Evolutionary conservation across 257 asterid species (phyloP).

Genomic region (Gentiana straminea): DNA sequence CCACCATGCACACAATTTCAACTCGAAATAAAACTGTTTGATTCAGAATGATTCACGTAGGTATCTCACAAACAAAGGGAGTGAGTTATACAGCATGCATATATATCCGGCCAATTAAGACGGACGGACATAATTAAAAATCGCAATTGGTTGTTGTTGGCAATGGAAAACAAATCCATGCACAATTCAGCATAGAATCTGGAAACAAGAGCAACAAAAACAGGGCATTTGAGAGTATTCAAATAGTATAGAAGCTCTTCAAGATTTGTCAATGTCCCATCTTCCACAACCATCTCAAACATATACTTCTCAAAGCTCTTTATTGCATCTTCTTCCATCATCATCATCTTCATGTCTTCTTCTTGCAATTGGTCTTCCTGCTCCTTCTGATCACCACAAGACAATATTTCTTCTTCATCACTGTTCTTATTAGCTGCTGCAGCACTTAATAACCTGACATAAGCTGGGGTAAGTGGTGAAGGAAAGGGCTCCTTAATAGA

Average conservation of each 20-base stretch:
- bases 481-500: slow-evolving; percentile 41
- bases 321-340: slow-evolving; percentile 41
- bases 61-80: too few relatives aligned
- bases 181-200: slow-evolving; percentile 67
- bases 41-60: too few relatives aligned
- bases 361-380: too few relatives aligned
- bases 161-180: slow-evolving; percentile 45
- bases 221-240: slow-evolving; percentile 46
- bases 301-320: slow-evolving; percentile 60
- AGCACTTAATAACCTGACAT: slow-evolving; percentile 15
- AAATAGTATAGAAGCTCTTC: slow-evolving; percentile 70
- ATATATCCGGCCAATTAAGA: too few relatives aligned
- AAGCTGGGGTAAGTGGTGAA: slow-evolving; percentile 71
- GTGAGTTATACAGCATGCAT: too few relatives aligned
- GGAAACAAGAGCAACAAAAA: slow-evolving; percentile 50
- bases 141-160: neutral
- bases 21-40: too few relatives aligned
- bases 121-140: too few relatives aligned
- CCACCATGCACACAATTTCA: too few relatives aligned
- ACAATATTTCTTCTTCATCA: too few relatives aligned
- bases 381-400: too few relatives aligned
- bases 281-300: slow-evolving; percentile 63
- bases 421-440: too few relatives aligned
- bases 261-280: slow-evolving; percentile 47
- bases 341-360: too few relatives aligned